Evolutionary conservation across 2,329 filamentous ascomycete genomes (phyloP), one percentile per base, ranked within the genome.

Genomic region (Aspergillus thermomutatus): DNA sequence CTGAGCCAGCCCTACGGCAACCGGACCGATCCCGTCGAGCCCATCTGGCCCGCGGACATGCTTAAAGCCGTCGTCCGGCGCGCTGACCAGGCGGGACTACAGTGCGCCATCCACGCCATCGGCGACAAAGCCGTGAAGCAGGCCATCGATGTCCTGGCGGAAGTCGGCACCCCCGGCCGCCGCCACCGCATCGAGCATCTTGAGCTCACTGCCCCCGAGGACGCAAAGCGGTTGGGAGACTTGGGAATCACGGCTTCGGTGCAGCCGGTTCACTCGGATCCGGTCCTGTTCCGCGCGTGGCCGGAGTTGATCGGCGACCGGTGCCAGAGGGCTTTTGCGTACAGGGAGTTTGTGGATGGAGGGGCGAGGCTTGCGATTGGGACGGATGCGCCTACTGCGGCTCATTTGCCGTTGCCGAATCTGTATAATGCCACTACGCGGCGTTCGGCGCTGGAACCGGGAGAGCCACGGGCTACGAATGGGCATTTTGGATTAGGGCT

Each of bases 171-270:
- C 1, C 74, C 75, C 3, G 72, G 71, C 19, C 73, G 74, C 46
- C 72, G 80, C 23, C 80, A 81, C 58, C 73, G 80, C 49, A 81
- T 82, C 58, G 80, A 82, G 63, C 80, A 82, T 66, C 70, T 82
- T 10, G 80, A 82, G 59, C 67, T 82, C 55, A 78, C 77, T 0
- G 72, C 76, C 0, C 76, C 77, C 0, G 74, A 76, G 57, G 79
- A 82, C 58, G 79, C 79, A 2, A 73, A 69, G 49, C 66, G 79
- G n/a, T 69, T 82, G 4, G 77, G 77, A 1, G 59, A 75, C 48
- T 68, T 79, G 2, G 79, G 79, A 3, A 80, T 82, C 61, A 76
- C 73, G 0, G 74, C 74, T 1, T 75, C 73, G 0, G 65, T 76
- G 4, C 74, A 76, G 49, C 69, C 73, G 1, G 74, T 75, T 1